phyloP scores from a whole-genome alignment of 2,329 filamentous ascomycete species.

The Fusarium sp. region DNA sequence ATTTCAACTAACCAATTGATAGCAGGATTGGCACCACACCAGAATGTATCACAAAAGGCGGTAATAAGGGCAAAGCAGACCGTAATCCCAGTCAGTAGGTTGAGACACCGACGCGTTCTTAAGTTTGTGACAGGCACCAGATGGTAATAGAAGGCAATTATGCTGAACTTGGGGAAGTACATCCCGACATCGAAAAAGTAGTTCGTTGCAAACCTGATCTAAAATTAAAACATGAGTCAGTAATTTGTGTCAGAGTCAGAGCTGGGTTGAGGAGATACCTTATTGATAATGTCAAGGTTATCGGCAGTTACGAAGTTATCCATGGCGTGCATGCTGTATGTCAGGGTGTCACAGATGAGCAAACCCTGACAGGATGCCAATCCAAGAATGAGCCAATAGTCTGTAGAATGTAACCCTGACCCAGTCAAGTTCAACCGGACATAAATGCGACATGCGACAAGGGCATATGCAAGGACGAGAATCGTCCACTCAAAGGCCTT shows the following conservation, averaged over 20 bases:
- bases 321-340: conserved; percentile 10
- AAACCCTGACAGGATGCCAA: background rate
- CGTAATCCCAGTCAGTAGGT: background rate
- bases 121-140: background rate
- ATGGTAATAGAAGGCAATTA: conserved; percentile 11
- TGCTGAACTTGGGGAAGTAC: conserved; percentile 21
- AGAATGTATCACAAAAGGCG: conserved; percentile 4
- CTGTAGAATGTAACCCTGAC: background rate
- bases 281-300: background rate
- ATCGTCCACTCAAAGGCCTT: conserved; percentile 13
- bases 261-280: background rate
- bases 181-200: conserved; percentile 19
- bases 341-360: conserved; percentile 8
- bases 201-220: conserved; percentile 14
- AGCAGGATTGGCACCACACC: conserved; percentile 12
- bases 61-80: background rate
- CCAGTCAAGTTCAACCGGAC: background rate
- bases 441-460: conserved; percentile 6
- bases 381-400: background rate
- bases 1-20: background rate
- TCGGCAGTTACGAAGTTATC: conserved; percentile 8
- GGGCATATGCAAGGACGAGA: background rate
- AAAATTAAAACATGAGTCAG: background rate
- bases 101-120: background rate
- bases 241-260: background rate